Conservation (phyloP, 345 rosid species). For the Bruguiera gymnorhiza region DNA sequence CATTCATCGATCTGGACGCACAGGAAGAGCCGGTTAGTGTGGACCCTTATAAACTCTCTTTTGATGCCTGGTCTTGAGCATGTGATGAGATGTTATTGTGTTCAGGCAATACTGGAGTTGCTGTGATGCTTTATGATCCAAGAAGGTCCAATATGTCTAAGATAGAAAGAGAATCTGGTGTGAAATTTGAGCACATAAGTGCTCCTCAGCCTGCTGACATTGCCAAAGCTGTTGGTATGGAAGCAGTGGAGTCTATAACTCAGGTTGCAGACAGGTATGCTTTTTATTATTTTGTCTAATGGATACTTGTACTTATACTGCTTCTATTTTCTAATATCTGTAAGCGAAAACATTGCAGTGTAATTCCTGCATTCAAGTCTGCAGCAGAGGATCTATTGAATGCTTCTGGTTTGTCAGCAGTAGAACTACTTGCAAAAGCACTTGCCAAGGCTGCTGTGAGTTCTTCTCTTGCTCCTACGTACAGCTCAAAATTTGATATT, state of each 20-base stretch:
- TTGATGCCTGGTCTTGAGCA: slow-evolving; percentile 8
- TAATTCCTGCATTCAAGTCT: slow-evolving; percentile 75
- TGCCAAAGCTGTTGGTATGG: slow-evolving; percentile 76
- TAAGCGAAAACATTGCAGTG: slow-evolving; percentile 45
- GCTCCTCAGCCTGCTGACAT: slow-evolving; percentile 85
- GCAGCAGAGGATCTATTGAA: slow-evolving; percentile 76
- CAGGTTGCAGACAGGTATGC: slow-evolving; percentile 86
- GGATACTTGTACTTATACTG: background rate
- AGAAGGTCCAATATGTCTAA: slow-evolving; percentile 64
- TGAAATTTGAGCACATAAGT: slow-evolving; percentile 76
- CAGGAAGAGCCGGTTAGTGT: slow-evolving; percentile 90
- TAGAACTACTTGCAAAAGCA: slow-evolving; percentile 85
- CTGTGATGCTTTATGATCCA: slow-evolving; percentile 93
- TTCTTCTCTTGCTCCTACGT: slow-evolving; percentile 1
- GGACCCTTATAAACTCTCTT: background rate
- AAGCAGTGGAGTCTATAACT: slow-evolving; percentile 65
- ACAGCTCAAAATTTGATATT: background rate
- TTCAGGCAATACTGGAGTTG: slow-evolving; percentile 87
- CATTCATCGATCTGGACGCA: slow-evolving; percentile 97
- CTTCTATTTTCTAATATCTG: background rate
- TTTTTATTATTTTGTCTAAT: background rate
- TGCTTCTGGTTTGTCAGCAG: slow-evolving; percentile 70
- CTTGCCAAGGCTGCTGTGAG: slow-evolving; percentile 89
- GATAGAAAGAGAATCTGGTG: slow-evolving; percentile 84
- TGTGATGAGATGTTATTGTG: slow-evolving; percentile 10